Evolutionary conservation across 257 asterid genomes (phyloP).

Genomic region (Solanum sitiens): DNA sequence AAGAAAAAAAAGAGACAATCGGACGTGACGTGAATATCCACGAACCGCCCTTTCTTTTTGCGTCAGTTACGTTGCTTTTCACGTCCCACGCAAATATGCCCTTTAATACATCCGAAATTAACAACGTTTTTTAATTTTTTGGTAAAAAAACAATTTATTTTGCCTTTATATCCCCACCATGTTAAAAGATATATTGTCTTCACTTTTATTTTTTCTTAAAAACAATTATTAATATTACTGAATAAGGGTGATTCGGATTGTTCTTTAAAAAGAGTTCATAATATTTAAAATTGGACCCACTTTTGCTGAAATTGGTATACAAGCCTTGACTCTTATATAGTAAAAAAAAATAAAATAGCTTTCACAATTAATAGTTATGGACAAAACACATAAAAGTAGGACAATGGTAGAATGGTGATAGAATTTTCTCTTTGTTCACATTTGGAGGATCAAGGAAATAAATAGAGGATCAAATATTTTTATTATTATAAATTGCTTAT

Average conservation of each 20-base stretch:
- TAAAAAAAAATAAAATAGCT: not conserved
- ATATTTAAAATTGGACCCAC: not conserved
- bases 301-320: not conserved
- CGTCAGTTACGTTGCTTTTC: constrained; percentile 10
- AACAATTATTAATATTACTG: not conserved
- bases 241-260: not conserved
- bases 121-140: not conserved
- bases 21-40: constrained; percentile 25
- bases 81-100: not conserved
- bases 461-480: not conserved
- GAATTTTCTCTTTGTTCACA: not conserved
- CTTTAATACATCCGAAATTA: not conserved
- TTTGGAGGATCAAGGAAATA: not conserved
- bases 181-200: not conserved
- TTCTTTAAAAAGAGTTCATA: not conserved
- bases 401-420: not conserved
- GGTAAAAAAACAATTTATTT: not conserved
- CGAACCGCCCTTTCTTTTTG: not conserved
- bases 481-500: not conserved
- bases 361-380: not conserved
- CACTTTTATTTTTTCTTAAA: not conserved
- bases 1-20: not conserved
- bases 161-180: not conserved
- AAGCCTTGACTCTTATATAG: not conserved
- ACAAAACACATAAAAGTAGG: not conserved